Percentiles rank a stretch among this genome's conserved stretches.
phyloP scores from a whole-genome alignment of 257 asterid genomes.

The Buddleja alternifolia region DNA sequence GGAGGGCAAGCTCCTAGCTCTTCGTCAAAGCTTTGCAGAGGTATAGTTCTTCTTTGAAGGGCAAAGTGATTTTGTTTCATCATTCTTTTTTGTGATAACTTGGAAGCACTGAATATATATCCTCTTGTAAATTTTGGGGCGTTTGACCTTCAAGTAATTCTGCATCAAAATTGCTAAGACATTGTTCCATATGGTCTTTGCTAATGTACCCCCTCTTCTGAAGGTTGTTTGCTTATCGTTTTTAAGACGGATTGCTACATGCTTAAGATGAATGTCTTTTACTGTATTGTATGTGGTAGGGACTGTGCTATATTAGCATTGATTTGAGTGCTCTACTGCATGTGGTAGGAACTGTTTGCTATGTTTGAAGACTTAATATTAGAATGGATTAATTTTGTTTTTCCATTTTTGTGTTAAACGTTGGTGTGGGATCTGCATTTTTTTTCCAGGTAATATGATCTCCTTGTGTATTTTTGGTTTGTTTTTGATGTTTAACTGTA shows the following conservation, averaged over 20 bases:
- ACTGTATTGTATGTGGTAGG: no score
- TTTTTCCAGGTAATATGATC: background rate
- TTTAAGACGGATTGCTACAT: background rate
- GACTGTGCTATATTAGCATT: no score
- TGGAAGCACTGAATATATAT: background rate
- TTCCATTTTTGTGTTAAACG: background rate
- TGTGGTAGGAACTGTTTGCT: no score
- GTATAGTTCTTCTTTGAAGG: conserved; percentile 41
- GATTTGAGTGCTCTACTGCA: no score
- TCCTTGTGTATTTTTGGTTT: background rate
- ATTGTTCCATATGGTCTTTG: conserved; percentile 3
- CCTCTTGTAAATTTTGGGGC: background rate
- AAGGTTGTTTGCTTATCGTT: background rate
- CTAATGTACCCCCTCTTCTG: background rate
- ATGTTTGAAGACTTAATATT: no score
- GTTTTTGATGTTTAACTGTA: background rate
- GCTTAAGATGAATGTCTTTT: no score
- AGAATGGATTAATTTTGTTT: background rate
- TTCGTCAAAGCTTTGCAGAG: conserved; percentile 88
- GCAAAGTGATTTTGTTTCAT: background rate
- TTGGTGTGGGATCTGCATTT: background rate
- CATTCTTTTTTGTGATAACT: background rate
- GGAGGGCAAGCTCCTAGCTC: conserved; percentile 94
- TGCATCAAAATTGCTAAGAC: background rate
- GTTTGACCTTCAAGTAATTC: conserved; percentile 10